Base-by-base conservation (phyloP, 495 filamentous ascomycete species). In the Elaphomyces granulatus region DNA sequence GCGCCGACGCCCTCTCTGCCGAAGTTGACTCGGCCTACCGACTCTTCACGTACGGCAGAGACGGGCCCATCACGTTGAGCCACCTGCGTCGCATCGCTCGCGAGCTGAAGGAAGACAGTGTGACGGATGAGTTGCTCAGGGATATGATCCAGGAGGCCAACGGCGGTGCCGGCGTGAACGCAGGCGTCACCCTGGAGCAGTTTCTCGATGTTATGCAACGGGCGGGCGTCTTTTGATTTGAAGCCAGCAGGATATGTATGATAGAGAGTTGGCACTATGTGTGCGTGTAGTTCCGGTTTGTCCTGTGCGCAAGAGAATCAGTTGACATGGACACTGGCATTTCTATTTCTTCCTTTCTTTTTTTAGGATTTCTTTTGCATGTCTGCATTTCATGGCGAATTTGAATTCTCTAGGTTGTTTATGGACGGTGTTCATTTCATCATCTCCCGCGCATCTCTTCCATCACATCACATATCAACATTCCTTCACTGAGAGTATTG, bases 91-190 rank as follows among this genome's bases (percentile, higher is more conserved):
- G 81, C 50, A 77, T 96, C 39, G 87, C 88, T 38, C 75, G 70
- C 49, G 74, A 84, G 44, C 57, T 98, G 51, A 79, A 83, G 56
- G 85, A 93, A 46, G 67, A 72, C 33, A 49, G 43, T n/a, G 77
- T 94, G 20, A 70, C 69, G 14, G 90, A 95, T 48, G 73, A 82
- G 15, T 49, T 93, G 54, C 59, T 98, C 47, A 71, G 68, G 59
- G 84, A 94, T 67, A 98, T 98, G 90, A 77, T 98, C 33, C 53
- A 81, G 30, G 90, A 95, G 66, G 90, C 85, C 45, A 93, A 87
- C 58, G 86, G 81, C 1, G 84, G 83, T 2, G 74, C 64, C 4
- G 80, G 80, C 9, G 67, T 87, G 7, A 70, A 68, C 20, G 70
- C 59, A 41, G 87, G 84, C 8, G 90, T 94, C 19, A 71, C 66